phyloP scores from a whole-genome alignment of 2,329 filamentous ascomycete species.

The Cladosporium sp. region DNA sequence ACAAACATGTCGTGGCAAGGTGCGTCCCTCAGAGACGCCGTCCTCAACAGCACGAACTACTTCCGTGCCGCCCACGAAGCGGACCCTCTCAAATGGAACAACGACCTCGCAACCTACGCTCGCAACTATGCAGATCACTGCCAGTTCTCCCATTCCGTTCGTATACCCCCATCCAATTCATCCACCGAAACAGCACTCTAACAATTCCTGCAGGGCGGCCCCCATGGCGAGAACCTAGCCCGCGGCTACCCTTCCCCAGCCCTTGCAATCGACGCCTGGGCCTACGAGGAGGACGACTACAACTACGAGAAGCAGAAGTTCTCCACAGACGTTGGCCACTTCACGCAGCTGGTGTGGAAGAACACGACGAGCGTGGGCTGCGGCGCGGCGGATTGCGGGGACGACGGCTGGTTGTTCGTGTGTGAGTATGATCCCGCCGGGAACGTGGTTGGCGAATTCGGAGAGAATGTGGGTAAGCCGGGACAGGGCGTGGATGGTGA shows the following conservation, averaged over 20 bases:
- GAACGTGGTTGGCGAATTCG: slow-evolving; percentile 32
- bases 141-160: slow-evolving; percentile 27
- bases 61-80: slow-evolving; percentile 23
- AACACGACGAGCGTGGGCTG: slow-evolving; percentile 27
- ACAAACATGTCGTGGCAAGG: slow-evolving; percentile 14
- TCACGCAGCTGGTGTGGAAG: slow-evolving; percentile 31
- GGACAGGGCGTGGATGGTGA: slow-evolving; percentile 19
- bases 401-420: slow-evolving; percentile 26
- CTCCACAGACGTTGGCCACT: slow-evolving; percentile 25
- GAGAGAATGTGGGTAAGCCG: slow-evolving; percentile 28
- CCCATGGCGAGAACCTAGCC: slow-evolving; percentile 30
- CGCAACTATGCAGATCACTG: slow-evolving; percentile 24
- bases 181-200: not conserved
- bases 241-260: slow-evolving; percentile 19
- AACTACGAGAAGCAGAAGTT: slow-evolving; percentile 23
- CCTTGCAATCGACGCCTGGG: slow-evolving; percentile 28
- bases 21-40: slow-evolving; percentile 14
- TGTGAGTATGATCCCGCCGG: slow-evolving; percentile 36
- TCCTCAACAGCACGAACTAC: slow-evolving; percentile 30
- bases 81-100: slow-evolving; percentile 22
- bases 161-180: not conserved
- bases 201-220: slow-evolving; percentile 19
- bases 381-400: slow-evolving; percentile 22
- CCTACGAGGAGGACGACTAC: slow-evolving; percentile 25
- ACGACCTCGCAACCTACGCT: slow-evolving; percentile 24